Evolutionary conservation across 1,284 basidiomycete species (phyloP).

Genomic region (Sanghuangporus weigelae): DNA sequence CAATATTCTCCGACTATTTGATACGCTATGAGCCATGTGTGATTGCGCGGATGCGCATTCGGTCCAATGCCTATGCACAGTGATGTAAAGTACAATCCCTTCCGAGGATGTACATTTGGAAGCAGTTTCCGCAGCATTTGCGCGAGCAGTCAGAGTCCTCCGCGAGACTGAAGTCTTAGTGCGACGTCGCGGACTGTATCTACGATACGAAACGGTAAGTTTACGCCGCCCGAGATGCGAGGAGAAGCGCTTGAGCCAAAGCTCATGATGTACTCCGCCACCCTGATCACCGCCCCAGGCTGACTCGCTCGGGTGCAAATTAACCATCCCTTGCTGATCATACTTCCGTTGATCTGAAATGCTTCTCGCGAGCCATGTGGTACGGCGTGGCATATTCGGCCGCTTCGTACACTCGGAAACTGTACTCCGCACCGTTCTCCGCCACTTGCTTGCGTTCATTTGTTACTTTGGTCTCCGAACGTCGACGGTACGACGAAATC

Average conservation of each 20-base stretch:
- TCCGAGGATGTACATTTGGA: neutral
- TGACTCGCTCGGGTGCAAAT: neutral
- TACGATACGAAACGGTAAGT: neutral
- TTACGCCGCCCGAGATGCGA: neutral
- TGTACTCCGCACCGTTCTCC: neutral
- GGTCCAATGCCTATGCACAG: neutral
- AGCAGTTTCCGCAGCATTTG: neutral
- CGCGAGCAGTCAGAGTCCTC: neutral
- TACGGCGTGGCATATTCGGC: neutral
- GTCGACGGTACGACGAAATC: neutral
- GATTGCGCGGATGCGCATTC: neutral
- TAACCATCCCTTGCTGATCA: neutral
- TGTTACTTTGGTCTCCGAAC: neutral
- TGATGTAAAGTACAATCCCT: neutral
- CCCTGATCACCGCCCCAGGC: neutral
- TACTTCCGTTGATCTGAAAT: neutral
- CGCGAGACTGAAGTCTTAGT: neutral
- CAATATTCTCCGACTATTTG: neutral
- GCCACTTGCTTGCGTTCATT: neutral
- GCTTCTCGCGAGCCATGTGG: neutral
- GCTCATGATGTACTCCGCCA: neutral
- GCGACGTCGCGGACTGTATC: neutral
- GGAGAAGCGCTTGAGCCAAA: neutral
- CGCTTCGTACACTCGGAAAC: slow-evolving; percentile 1
- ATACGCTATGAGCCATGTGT: neutral